phyloP scores from a whole-genome alignment of 2,329 filamentous ascomycete genomes.

The Septoria linicola region DNA sequence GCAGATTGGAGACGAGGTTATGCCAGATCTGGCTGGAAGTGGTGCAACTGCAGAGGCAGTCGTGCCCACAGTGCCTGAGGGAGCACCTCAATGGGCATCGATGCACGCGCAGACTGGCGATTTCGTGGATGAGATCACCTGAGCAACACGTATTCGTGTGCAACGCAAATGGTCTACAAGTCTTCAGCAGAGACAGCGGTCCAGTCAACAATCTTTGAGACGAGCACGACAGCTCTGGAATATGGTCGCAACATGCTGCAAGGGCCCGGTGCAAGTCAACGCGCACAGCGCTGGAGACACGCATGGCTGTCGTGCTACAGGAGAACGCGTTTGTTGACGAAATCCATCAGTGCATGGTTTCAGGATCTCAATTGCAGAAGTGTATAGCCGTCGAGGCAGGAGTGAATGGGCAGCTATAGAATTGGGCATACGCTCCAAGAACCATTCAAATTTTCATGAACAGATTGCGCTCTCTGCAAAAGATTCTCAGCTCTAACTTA shows the following conservation, averaged over 20 bases:
- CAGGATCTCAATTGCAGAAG: too few species aligned
- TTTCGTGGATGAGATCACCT: slow-evolving; percentile 17
- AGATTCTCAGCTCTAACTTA: too few species aligned
- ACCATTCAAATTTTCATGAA: too few species aligned
- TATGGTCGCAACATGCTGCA: neutral
- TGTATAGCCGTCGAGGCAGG: too few species aligned
- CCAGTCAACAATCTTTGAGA: neutral
- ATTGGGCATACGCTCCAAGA: too few species aligned
- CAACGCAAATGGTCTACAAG: neutral
- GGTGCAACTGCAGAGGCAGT: slow-evolving; percentile 8
- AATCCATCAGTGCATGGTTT: neutral
- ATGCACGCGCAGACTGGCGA: slow-evolving; percentile 21
- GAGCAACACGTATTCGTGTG: slow-evolving; percentile 6
- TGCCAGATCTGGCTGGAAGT: slow-evolving; percentile 17
- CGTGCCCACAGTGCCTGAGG: slow-evolving; percentile 4
- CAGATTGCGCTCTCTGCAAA: too few species aligned
- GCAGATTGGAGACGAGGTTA: slow-evolving; percentile 21
- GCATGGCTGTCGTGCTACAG: slow-evolving; percentile 5
- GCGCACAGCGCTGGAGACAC: slow-evolving; percentile 2
- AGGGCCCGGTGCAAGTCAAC: slow-evolving; percentile 15
- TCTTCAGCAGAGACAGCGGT: neutral
- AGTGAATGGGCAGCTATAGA: too few species aligned
- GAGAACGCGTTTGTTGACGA: neutral
- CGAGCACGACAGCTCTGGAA: neutral
- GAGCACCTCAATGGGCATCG: slow-evolving; percentile 17